Base-by-base conservation (phyloP, 768 basidiomycete species). In the Tephrocybe sp. region DNA sequence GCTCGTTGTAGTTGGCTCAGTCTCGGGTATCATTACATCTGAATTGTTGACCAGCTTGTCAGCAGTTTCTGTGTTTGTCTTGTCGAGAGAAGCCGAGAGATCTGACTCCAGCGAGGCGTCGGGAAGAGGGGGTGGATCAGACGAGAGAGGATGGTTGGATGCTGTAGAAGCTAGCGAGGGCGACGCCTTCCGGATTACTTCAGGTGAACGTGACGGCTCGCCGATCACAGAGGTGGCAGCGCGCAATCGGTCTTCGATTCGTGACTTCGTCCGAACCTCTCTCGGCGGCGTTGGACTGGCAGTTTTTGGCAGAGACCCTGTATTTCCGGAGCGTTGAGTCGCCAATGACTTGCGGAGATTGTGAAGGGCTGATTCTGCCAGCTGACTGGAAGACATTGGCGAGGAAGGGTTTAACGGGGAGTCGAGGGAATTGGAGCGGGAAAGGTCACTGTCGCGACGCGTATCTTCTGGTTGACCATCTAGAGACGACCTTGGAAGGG, bases 201-300 rank as follows among this genome's bases (percentile, higher is more conserved):
- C 62, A 4, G 80, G 73, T 0, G 82, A 73, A 51, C 25, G 67
- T 53, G 80, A 79, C 11, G 75, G 70, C 17, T 90, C 88, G 17
- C 77, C 80, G 45, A 77, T 74, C 18, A 77, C 75, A 58, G 84
- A 78, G 23, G 78, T 76, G 24, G 72, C 79, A 36, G 87, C 84
- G 39, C 85, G 79, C n/a, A 92, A 71, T 39, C 90, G 76, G 51
- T 92, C 90, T 67, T 92, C 90, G 2, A 92, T 72, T 20, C 78
- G 86, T 7, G 78, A 73, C 62, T 87, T 86, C 40, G 74, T 54
- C 33, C 54, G 57, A 17, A 48, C 54, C 33, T 57, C 58, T 25
- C 54, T 63, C 24, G 59, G 43, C 21, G 62, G 56, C 37, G 50
- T 49, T 18, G 59, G 33, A 14, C 45, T 36, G 33, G 51, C 18